Percentiles rank a stretch among this genome's conserved stretches.
Evolutionary conservation across 441 rosid species (phyloP).

Genomic region (Gossypium gossypioides): DNA sequence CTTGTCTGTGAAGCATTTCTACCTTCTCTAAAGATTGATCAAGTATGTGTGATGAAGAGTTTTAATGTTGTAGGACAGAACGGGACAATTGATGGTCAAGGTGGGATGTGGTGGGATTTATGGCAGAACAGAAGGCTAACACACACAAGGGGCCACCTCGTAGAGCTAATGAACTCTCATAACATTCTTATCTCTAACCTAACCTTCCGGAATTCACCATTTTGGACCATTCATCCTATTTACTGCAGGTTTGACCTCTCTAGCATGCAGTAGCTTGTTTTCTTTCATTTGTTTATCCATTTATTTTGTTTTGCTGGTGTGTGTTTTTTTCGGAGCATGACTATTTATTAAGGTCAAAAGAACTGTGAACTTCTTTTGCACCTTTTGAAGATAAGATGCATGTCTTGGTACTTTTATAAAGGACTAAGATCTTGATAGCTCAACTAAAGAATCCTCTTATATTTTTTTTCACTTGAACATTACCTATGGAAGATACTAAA

Average conservation of each 20-base stretch:
- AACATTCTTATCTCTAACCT: slow-evolving; percentile 72
- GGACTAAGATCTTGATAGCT: neutral
- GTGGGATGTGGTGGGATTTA: slow-evolving; percentile 95
- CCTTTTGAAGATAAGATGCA: neutral
- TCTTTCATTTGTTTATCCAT: neutral
- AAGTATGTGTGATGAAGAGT: neutral
- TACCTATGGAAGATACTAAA: neutral
- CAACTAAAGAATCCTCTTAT: neutral
- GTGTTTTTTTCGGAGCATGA: neutral
- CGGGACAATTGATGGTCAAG: slow-evolving; percentile 90
- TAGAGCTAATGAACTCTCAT: slow-evolving; percentile 72
- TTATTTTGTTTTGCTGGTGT: neutral
- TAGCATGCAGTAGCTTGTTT: neutral
- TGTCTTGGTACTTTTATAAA: neutral
- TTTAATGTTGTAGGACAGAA: slow-evolving; percentile 49
- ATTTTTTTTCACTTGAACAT: neutral
- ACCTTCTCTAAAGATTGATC: neutral
- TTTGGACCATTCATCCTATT: slow-evolving; percentile 90
- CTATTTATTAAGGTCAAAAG: neutral
- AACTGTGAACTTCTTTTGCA: neutral
- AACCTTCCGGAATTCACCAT: slow-evolving; percentile 74
- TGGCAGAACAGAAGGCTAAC: slow-evolving; percentile 87
- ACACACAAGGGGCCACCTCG: slow-evolving; percentile 81
- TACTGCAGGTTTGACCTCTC: slow-evolving; percentile 60
- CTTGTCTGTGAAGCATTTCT: neutral